Base-by-base conservation (phyloP, 805 yeast species). In the Wickerhamiella australiensis region DNA sequence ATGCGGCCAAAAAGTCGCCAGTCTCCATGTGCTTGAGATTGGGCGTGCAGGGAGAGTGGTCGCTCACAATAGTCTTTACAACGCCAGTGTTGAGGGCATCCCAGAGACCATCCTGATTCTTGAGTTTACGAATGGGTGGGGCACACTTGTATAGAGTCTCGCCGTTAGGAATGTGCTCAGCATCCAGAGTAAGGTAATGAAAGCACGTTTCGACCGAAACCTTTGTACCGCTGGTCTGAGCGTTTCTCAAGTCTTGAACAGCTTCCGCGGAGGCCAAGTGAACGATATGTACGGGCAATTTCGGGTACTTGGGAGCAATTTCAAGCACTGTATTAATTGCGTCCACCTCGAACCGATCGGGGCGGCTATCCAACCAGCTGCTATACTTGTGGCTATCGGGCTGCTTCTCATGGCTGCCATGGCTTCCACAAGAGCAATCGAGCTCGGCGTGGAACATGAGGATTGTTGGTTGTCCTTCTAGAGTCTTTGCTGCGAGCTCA, bases 1-100 rank as follows among this genome's bases (percentile, higher is more conserved):
- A 88, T 1, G 96, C 95, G 37, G 79, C 75, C 61, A 86, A 78
- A 65, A 88, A 88, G 62, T 90, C 95, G 40, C 96, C 96, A 51
- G 76, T 72, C 13, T 79, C 82, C 47, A 87, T 69, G 20, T 83
- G 82, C 65, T 88, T 88, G 60, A 88, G 70, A 53, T 85, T 85
- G 0, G 96, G 95, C 0, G 95, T 85, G 67, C 97, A 88, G 2
- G 96, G 97, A 2, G 95, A 85, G 68, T 88, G 97, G 63, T 88
- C 97, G 9, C 94, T 83, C 5, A 90, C 96, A 4, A 88, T 94
- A 1, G 95, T 78, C 3, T 82, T 75, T 53, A 88, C 80, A 31
- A 79, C 66, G 31, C 78, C 79, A 20, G 71, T 70, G 47, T 76
- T 62, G 35, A 90, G 67, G 0, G 90, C 96, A 46, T 73, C 68